Percentiles rank a stretch among this genome's conserved stretches.
Conservation (phyloP, 768 basidiomycete genomes). For the Leccinum olivaceopallidum region DNA sequence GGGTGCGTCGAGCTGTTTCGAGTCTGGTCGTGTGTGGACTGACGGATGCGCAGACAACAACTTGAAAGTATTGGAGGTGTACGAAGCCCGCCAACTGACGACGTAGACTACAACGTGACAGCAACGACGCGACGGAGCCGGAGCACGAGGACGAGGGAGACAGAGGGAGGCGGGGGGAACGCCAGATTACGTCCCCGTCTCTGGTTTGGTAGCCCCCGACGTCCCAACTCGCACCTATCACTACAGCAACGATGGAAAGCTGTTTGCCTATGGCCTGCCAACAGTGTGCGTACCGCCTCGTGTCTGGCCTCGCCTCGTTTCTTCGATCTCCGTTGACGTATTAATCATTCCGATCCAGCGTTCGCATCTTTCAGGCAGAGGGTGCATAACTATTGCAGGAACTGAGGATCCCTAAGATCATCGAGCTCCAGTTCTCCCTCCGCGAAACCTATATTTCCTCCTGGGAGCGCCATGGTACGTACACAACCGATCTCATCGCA, state of each 20-base stretch:
- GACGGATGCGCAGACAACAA: too few species aligned
- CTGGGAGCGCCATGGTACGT: too few species aligned
- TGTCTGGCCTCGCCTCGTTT: conserved; percentile 10
- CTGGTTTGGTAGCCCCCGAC: conserved; percentile 47
- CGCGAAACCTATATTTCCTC: too few species aligned
- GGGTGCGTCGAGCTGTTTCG: conserved; percentile 48
- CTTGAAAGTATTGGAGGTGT: too few species aligned
- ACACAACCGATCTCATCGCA: too few species aligned
- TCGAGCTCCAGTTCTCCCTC: conserved; percentile 53
- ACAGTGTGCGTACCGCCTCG: conserved; percentile 53
- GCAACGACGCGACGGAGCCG: too few species aligned
- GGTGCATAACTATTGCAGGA: conserved; percentile 73
- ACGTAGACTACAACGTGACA: too few species aligned
- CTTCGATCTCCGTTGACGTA: conserved; percentile 14
- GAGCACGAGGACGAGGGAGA: too few species aligned
- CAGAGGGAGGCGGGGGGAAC: conserved; percentile 48
- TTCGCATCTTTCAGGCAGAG: conserved; percentile 77
- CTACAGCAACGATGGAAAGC: conserved; percentile 85
- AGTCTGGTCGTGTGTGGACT: neutral
- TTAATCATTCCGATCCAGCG: conserved; percentile 40
- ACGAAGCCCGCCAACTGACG: too few species aligned
- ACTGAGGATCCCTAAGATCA: conserved; percentile 66
- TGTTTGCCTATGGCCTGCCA: conserved; percentile 84
- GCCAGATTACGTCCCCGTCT: too few species aligned
- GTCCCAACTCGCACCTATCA: conserved; percentile 71